Percentiles rank a stretch among this genome's conserved stretches.
Evolutionary conservation across 2,329 filamentous ascomycete genomes (phyloP).

Genomic region (Seiridium unicorne): DNA sequence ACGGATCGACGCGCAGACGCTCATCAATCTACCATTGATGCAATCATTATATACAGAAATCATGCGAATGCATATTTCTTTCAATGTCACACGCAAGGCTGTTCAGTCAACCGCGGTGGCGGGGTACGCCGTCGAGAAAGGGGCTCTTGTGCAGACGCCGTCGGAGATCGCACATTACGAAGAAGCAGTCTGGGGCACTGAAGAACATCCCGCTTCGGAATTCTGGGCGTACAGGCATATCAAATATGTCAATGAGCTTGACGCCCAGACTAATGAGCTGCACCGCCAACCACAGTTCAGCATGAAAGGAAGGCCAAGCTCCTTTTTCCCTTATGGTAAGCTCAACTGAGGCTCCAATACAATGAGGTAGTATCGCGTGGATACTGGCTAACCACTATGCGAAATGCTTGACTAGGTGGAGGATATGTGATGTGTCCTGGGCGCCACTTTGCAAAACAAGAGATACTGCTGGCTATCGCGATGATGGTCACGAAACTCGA

Average conservation of each 20-base stretch:
- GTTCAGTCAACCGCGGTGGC: slow-evolving; percentile 10
- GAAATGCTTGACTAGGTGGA: slow-evolving; percentile 22
- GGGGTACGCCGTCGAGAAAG: slow-evolving; percentile 13
- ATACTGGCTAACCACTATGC: not conserved
- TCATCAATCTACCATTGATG: slow-evolving; percentile 19
- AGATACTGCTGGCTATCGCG: slow-evolving; percentile 33
- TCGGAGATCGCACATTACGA: slow-evolving; percentile 19
- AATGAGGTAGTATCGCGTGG: not conserved
- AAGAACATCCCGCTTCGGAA: slow-evolving; percentile 16
- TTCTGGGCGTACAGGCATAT: slow-evolving; percentile 16
- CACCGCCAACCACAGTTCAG: not conserved
- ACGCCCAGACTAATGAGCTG: not conserved
- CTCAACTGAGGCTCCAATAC: not conserved
- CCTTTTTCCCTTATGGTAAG: slow-evolving; percentile 15
- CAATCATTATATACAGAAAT: slow-evolving; percentile 24
- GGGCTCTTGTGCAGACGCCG: slow-evolving; percentile 18
- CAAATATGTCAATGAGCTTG: not conserved
- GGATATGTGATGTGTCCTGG: slow-evolving; percentile 35
- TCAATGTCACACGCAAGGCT: slow-evolving; percentile 21
- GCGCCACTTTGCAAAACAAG: slow-evolving; percentile 35
- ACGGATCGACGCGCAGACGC: slow-evolving; percentile 13
- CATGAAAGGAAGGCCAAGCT: slow-evolving; percentile 4
- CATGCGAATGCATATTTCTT: slow-evolving; percentile 21
- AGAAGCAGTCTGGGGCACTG: slow-evolving; percentile 13
- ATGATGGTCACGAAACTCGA: slow-evolving; percentile 27